Percentiles rank a stretch among this genome's conserved stretches.
Evolutionary conservation across 2,329 filamentous ascomycete species (phyloP).

Genomic region (Trichophyton equinum): DNA sequence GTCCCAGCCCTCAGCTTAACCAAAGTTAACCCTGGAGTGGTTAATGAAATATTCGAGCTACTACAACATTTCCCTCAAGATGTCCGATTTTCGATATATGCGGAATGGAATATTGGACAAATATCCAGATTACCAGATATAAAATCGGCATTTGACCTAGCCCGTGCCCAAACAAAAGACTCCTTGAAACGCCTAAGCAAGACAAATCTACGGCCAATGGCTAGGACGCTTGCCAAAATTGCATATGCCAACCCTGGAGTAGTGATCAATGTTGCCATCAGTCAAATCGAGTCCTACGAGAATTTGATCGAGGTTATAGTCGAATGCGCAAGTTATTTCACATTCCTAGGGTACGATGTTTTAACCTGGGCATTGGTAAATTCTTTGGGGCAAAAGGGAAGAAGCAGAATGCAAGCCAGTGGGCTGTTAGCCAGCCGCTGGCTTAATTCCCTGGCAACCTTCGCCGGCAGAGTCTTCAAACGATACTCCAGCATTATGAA

Average conservation of each 20-base stretch:
- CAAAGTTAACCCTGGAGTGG: conserved; percentile 67
- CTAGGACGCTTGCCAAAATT: conserved; percentile 79
- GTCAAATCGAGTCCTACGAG: conserved; percentile 84
- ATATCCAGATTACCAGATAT: conserved; percentile 67
- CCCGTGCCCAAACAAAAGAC: conserved; percentile 66
- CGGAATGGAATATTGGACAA: conserved; percentile 78
- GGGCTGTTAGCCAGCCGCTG: conserved; percentile 75
- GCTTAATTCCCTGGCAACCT: conserved; percentile 80
- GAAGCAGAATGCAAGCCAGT: conserved; percentile 49
- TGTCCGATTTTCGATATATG: conserved; percentile 75
- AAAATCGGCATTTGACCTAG: conserved; percentile 62
- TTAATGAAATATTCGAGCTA: conserved; percentile 76
- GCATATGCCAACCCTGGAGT: conserved; percentile 81
- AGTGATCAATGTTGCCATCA: conserved; percentile 78
- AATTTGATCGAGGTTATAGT: conserved; percentile 93
- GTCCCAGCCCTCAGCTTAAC: conserved; percentile 79
- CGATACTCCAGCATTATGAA: conserved; percentile 67
- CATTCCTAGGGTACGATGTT: conserved; percentile 81
- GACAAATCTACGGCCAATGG: conserved; percentile 75
- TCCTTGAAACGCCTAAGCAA: conserved; percentile 82
- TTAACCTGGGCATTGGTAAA: conserved; percentile 85
- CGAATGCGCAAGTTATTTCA: conserved; percentile 89
- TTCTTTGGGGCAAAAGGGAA: conserved; percentile 46
- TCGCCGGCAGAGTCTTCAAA: conserved; percentile 80
- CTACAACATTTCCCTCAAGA: conserved; percentile 65